Percentiles rank a stretch among this genome's conserved stretches.
Conservation (phyloP, 169 alveolate genomes). For the Blepharisma undulans region DNA sequence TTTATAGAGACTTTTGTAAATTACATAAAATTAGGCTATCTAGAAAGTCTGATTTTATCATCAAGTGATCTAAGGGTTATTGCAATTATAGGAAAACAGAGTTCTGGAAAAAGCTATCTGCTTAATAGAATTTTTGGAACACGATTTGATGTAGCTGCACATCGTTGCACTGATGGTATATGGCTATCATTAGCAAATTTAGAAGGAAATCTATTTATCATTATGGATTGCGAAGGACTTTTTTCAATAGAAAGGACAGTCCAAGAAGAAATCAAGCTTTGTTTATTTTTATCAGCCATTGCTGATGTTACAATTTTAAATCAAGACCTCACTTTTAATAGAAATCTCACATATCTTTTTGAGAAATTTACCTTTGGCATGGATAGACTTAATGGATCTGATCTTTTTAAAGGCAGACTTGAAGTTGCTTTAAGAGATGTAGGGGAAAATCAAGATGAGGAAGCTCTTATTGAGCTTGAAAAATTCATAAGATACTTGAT, state of each 20-base stretch:
- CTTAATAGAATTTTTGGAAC: constrained; percentile 62
- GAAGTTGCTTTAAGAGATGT: constrained; percentile 49
- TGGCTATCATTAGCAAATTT: constrained; percentile 52
- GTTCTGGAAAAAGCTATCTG: constrained; percentile 62
- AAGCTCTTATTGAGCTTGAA: background rate
- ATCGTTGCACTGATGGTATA: constrained; percentile 74
- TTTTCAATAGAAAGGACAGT: constrained; percentile 53
- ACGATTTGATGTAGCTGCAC: constrained; percentile 61
- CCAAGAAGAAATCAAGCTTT: constrained; percentile 59
- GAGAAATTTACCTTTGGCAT: constrained; percentile 43
- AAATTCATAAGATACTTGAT: background rate
- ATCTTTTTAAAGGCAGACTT: constrained; percentile 48
- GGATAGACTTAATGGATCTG: constrained; percentile 49
- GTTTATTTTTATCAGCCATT: constrained; percentile 44
- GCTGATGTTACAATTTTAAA: constrained; percentile 58
- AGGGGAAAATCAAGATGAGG: constrained; percentile 33
- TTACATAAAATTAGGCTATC: background rate
- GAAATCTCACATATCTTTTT: constrained; percentile 45
- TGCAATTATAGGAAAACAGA: constrained; percentile 56
- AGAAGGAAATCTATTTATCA: constrained; percentile 20
- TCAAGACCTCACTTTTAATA: constrained; percentile 45
- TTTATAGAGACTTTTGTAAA: background rate
- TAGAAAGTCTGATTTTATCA: background rate
- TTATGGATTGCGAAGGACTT: constrained; percentile 67
- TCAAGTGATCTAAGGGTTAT: background rate